These are phyloP conservation scores for Auricularia heimuer DNA, from an alignment of 768 basidiomycete species.

Conservation along the genomic window DNA sequence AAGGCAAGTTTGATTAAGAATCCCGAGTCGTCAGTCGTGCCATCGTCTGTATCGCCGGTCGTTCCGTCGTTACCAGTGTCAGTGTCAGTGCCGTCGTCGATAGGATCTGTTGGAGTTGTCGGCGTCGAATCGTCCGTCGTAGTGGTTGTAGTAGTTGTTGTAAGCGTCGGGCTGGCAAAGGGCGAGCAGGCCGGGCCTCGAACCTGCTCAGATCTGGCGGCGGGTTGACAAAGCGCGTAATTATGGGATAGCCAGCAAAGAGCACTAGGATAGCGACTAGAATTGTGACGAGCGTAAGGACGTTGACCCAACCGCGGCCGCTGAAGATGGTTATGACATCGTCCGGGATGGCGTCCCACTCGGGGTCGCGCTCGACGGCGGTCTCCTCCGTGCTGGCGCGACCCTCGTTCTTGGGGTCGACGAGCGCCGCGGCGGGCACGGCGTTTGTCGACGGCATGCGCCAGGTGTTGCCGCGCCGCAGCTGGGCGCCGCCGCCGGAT, in stretches of 20 bases:
- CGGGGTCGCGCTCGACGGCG: not conserved
- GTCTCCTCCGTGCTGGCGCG: not conserved
- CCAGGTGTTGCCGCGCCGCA: not conserved
- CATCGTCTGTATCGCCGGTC: too few relatives aligned
- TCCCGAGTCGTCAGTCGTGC: too few relatives aligned
- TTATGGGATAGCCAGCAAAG: slow-evolving; percentile 85
- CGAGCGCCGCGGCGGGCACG: not conserved
- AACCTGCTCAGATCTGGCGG: not conserved
- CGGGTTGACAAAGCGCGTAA: slow-evolving; percentile 33
- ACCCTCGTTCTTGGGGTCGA: not conserved
- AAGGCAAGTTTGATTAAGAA: too few relatives aligned
- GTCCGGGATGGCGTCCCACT: slow-evolving; percentile 1
- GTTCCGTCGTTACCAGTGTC: too few relatives aligned
- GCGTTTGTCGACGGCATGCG: slow-evolving; percentile 1
- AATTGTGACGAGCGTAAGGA: slow-evolving; percentile 61
- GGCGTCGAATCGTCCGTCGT: not conserved
- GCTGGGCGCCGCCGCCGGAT: not conserved
- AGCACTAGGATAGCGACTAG: slow-evolving; percentile 62
- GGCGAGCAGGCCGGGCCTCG: not conserved
- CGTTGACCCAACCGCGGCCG: slow-evolving; percentile 72
- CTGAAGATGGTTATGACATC: slow-evolving; percentile 33
- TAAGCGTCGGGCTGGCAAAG: not conserved
- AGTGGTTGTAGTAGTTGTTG: not conserved
- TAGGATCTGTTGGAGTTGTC: too few relatives aligned
- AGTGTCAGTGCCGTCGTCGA: too few relatives aligned